Conservation (phyloP, 2,329 filamentous ascomycete species). For the Aureobasidium uvarum region DNA sequence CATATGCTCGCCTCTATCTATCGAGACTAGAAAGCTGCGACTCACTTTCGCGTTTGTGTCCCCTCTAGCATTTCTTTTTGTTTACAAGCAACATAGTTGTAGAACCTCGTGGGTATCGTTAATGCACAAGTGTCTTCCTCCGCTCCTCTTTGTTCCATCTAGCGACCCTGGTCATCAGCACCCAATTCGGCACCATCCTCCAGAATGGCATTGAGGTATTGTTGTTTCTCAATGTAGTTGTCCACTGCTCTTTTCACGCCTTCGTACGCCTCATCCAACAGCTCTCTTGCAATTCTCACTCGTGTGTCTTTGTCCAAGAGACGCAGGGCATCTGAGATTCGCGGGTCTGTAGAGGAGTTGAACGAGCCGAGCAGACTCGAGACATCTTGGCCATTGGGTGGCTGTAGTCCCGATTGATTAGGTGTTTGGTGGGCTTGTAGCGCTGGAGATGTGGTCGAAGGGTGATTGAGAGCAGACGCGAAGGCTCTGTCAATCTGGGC, state of each 20-base stretch:
- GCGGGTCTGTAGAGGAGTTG: not conserved
- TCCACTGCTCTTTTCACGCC: slow-evolving; percentile 22
- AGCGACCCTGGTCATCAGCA: not conserved
- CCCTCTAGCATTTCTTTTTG: no score
- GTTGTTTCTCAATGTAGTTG: slow-evolving; percentile 22
- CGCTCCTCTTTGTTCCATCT: not conserved
- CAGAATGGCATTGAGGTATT: slow-evolving; percentile 15
- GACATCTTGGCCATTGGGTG: slow-evolving; percentile 2
- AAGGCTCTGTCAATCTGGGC: slow-evolving; percentile 13
- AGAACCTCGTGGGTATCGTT: slow-evolving; percentile 8
- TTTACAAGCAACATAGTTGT: not conserved
- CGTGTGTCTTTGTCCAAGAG: slow-evolving; percentile 18
- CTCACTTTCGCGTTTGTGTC: no score
- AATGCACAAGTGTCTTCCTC: not conserved
- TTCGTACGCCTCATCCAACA: slow-evolving; percentile 20
- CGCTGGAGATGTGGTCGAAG: not conserved
- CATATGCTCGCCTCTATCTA: no score
- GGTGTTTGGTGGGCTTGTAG: slow-evolving; percentile 2
- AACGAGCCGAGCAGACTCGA: not conserved
- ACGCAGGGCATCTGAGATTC: slow-evolving; percentile 7
- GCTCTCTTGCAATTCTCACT: slow-evolving; percentile 17
- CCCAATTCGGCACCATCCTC: slow-evolving; percentile 11
- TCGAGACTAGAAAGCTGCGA: no score
- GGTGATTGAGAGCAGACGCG: not conserved
- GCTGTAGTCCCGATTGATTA: not conserved